Conservation (phyloP, 805 yeast genomes). For the Metschnikowia henanensis region DNA sequence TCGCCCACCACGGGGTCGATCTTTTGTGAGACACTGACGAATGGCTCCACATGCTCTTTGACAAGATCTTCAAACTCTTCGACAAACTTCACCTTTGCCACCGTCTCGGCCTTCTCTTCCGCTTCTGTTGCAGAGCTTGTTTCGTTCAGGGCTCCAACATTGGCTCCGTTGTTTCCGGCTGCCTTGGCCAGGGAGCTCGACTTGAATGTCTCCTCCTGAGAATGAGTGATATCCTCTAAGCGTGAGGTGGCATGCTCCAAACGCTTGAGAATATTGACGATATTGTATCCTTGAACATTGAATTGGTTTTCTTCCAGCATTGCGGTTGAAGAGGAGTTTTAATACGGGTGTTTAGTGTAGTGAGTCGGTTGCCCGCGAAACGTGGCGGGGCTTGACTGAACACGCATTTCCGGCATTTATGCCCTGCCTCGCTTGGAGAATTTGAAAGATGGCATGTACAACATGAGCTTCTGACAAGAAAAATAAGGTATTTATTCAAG, state of each 20-base stretch:
- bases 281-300: conserved; percentile 79
- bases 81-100: conserved; percentile 43
- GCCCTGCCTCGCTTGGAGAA: too few relatives aligned
- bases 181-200: conserved; percentile 8
- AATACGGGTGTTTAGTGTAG: conserved; percentile 20
- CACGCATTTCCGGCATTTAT: background rate
- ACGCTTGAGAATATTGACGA: conserved; percentile 69
- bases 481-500: too few relatives aligned
- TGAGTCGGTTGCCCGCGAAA: conserved; percentile 2
- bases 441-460: too few relatives aligned
- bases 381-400: conserved; percentile 4
- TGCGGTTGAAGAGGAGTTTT: too few relatives aligned
- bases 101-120: conserved; percentile 13
- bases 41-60: conserved; percentile 54
- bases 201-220: conserved; percentile 60
- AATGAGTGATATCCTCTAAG: conserved; percentile 82
- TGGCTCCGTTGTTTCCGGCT: background rate
- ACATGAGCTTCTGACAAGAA: too few relatives aligned
- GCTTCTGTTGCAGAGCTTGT: background rate
- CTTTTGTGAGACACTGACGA: conserved; percentile 50
- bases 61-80: conserved; percentile 56
- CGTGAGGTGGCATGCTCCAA: conserved; percentile 93
- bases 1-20: conserved; percentile 60
- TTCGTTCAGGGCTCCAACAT: background rate
- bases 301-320: conserved; percentile 44